Evolutionary conservation across 257 asterid species (phyloP), one percentile per base, ranked within the genome.

Genomic region (Solanum etuberosum): DNA sequence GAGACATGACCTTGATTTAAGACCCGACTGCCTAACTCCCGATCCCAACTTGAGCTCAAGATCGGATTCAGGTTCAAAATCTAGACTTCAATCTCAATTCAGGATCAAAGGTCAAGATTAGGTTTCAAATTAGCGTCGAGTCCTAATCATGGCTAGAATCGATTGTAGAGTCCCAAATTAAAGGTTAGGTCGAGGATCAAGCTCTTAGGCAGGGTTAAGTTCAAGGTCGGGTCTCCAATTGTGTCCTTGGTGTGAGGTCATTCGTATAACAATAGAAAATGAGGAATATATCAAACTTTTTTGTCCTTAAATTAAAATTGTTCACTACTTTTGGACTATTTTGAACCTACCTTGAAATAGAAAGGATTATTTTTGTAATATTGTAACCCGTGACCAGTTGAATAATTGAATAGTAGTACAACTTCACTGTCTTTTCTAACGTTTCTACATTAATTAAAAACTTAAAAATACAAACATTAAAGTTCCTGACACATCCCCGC

Each of bases 401-500:
- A 25, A 77, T 77, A 40, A 77, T 77, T 77, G 61, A 77, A 77
- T 1, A 18, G 29, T 83, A 70, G 42, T 7, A 42, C 81, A 70
- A 67, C 6, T 29, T 61, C 37, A 72, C 81, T 72, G 81, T 72
- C 81, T 23, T 46, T 32, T 43, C 40, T 77, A 77, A 40, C 35
- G 72, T 59, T 61, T 63, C 80, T n/a, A 34, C 40, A 34, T 46
- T 13, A 32, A 7, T 77, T 4, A 12, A 9, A 72, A 72, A 6
- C 7, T 13, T 0, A 14, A 81, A 87, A 65, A 73, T 78, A 35
- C 43, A 31, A 20, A 59, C 86, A 71, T 86, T 89, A 90, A 86
- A 51, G 81, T 68, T 35, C 86, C 93, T 91, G 94, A 91, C 95
- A 91, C 91, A 32, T 87, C 90, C 43, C 37, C 84, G 77, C 91